Evolutionary conservation across 805 yeast species (phyloP).

Genomic region (Cyberlindnera bimundalis): DNA sequence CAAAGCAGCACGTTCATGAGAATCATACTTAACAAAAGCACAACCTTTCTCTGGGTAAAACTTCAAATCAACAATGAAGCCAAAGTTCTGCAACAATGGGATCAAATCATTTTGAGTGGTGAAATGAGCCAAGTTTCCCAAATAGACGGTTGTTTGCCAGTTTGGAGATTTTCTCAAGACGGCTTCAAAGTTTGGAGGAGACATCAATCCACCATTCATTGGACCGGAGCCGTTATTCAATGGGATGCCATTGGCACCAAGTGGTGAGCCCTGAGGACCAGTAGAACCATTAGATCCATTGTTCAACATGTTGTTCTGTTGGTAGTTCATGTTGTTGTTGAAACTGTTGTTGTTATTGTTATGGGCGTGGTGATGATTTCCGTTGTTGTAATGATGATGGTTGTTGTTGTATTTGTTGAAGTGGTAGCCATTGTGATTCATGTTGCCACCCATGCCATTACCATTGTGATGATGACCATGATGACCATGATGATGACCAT

Average conservation of each 20-base stretch:
- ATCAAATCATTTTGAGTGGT: conserved; percentile 70
- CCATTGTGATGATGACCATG: conserved; percentile 24
- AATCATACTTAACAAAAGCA: conserved; percentile 83
- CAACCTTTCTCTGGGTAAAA: conserved; percentile 80
- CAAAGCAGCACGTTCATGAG: conserved; percentile 85
- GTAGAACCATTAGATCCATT: not conserved
- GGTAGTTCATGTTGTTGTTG: conserved; percentile 3
- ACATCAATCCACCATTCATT: conserved; percentile 18
- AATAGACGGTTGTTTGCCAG: conserved; percentile 82
- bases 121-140: conserved; percentile 80
- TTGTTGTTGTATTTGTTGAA: conserved; percentile 10
- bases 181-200: conserved; percentile 61
- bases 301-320: conserved; percentile 2
- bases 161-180: conserved; percentile 76
- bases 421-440: conserved; percentile 6
- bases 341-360: not conserved
- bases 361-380: conserved; percentile 1
- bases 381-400: conserved; percentile 11
- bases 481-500: conserved; percentile 12
- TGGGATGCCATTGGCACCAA: conserved; percentile 6
- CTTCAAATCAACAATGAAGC: conserved; percentile 77
- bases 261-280: conserved; percentile 1
- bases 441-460: conserved; percentile 2
- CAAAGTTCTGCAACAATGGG: conserved; percentile 74
- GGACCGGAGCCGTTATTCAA: conserved; percentile 1